Percentiles rank a stretch among this genome's conserved stretches.
These are phyloP conservation scores for Polytolypa hystricis DNA, from an alignment of 2,329 filamentous ascomycete genomes.

Conservation along the genomic window DNA sequence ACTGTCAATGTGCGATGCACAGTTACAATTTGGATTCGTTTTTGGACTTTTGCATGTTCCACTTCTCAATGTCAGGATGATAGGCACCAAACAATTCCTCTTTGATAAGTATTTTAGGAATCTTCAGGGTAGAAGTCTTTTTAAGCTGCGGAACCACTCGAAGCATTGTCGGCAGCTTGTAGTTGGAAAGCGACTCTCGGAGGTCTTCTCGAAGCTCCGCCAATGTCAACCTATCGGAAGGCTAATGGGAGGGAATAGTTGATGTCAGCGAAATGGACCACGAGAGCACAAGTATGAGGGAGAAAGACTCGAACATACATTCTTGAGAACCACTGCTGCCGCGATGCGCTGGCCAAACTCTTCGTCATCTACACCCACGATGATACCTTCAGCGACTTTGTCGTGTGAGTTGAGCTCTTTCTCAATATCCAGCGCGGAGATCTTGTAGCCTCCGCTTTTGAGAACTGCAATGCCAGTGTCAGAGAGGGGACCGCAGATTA, in stretches of 20 bases:
- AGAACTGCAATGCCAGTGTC: constrained; percentile 24
- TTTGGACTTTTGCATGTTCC: neutral
- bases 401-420: constrained; percentile 36
- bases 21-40: too few species aligned
- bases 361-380: constrained; percentile 38
- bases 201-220: constrained; percentile 34
- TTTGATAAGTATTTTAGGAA: constrained; percentile 37
- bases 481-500: neutral
- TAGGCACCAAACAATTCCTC: constrained; percentile 27
- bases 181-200: constrained; percentile 33
- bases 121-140: constrained; percentile 39
- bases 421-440: constrained; percentile 41
- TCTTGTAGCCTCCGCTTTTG: constrained; percentile 42
- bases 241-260: too few species aligned
- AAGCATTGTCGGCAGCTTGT: constrained; percentile 40
- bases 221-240: too few species aligned
- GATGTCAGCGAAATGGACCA: too few species aligned
- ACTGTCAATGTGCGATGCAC: too few species aligned
- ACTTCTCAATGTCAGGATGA: neutral
- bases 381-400: constrained; percentile 39
- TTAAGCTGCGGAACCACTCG: constrained; percentile 36
- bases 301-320: too few species aligned
- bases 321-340: constrained; percentile 26
- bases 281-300: too few species aligned
- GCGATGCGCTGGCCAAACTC: constrained; percentile 41